Conservation (phyloP, 495 filamentous ascomycete species). For the Penicillium flavigenum region DNA sequence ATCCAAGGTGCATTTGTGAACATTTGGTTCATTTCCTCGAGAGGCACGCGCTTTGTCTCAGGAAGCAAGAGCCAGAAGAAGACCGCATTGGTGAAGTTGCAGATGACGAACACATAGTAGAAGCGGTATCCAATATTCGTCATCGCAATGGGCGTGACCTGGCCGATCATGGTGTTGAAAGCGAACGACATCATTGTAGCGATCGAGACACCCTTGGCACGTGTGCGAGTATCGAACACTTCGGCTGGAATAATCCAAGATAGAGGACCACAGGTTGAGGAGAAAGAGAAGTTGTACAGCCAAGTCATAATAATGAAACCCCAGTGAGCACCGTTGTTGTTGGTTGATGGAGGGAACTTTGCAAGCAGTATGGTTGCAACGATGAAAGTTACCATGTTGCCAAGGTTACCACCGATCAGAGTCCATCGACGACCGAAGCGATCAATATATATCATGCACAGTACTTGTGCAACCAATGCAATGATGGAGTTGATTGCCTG, state of each 20-base stretch:
- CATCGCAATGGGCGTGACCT: constrained; percentile 64
- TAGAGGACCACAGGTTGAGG: constrained; percentile 61
- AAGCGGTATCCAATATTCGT: constrained; percentile 49
- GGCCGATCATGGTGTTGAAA: constrained; percentile 74
- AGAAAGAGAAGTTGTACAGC: constrained; percentile 70
- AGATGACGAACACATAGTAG: constrained; percentile 58
- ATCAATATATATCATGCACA: constrained; percentile 68
- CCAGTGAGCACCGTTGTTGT: constrained; percentile 62
- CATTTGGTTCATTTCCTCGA: constrained; percentile 70
- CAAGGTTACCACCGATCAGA: constrained; percentile 64
- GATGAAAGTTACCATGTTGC: constrained; percentile 61
- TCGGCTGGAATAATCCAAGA: constrained; percentile 66
- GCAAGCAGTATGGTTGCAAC: constrained; percentile 51
- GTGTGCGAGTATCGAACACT: constrained; percentile 68
- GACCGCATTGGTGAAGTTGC: constrained; percentile 56
- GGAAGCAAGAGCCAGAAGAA: constrained; percentile 64
- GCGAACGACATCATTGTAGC: constrained; percentile 65
- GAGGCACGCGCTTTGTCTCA: constrained; percentile 63
- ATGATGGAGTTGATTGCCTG: constrained; percentile 70
- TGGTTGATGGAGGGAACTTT: constrained; percentile 50
- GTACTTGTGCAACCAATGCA: constrained; percentile 61
- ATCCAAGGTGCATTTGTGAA: constrained; percentile 69
- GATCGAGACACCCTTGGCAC: constrained; percentile 64
- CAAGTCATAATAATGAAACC: constrained; percentile 72
- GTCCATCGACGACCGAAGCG: constrained; percentile 63